phyloP scores from a whole-genome alignment of 257 asterid genomes.

The Plantago ovata region DNA sequence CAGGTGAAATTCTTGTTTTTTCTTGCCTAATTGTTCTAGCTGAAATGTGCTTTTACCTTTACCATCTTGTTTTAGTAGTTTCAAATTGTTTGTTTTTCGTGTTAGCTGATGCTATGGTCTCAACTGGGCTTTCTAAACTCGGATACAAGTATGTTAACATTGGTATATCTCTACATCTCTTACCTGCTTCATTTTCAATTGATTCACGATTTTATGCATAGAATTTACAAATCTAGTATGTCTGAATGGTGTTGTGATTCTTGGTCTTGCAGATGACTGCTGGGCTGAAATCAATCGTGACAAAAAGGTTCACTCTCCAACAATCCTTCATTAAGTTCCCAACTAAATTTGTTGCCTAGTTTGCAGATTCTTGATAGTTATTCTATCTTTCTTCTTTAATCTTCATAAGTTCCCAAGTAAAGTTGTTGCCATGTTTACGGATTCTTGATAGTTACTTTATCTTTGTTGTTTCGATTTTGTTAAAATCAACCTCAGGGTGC shows the following conservation, averaged over 20 bases:
- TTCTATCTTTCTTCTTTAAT: background rate
- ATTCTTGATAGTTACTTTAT: too few species aligned
- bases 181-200: background rate
- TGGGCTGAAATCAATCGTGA: conserved; percentile 75
- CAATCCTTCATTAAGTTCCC: background rate
- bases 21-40: background rate
- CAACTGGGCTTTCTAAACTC: conserved; percentile 82
- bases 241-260: conserved; percentile 13
- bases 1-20: conserved; percentile 36
- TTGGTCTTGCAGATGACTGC: conserved; percentile 65
- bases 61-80: background rate
- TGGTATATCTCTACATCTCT: conserved; percentile 33
- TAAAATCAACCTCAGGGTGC: conserved; percentile 47
- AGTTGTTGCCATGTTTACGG: background rate
- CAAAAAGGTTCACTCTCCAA: conserved; percentile 40
- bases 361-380: too few species aligned
- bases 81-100: conserved; percentile 18
- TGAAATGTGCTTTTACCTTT: background rate
- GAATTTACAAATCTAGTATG: conserved; percentile 1
- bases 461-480: conserved; percentile 1
- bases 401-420: background rate
- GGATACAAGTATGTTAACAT: conserved; percentile 84
- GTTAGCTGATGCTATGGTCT: conserved; percentile 87
- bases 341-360: too few species aligned
- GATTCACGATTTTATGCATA: background rate